Evolutionary conservation across 441 rosid species (phyloP).

Genomic region (Adansonia rubrostipa): DNA sequence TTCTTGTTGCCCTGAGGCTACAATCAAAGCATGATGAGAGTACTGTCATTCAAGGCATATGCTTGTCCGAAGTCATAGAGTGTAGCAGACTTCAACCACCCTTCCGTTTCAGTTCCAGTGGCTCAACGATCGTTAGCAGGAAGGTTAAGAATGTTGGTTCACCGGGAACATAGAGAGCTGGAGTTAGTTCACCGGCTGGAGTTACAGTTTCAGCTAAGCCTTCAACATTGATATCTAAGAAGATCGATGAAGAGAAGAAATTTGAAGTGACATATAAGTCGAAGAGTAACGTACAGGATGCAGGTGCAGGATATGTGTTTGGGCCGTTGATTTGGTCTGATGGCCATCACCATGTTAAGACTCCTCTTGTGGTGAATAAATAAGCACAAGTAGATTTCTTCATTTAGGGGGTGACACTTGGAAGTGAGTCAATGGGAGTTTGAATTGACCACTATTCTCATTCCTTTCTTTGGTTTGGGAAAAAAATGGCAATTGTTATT

Average conservation of each 20-base stretch:
- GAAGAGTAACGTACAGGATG: background rate
- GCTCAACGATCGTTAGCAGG: conserved; percentile 33
- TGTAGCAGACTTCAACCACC: conserved; percentile 62
- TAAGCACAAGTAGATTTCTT: no score
- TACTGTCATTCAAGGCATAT: conserved; percentile 32
- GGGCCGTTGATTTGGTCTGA: conserved; percentile 65
- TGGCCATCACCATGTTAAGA: conserved; percentile 50
- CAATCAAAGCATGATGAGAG: conserved; percentile 29
- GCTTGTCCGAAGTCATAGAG: conserved; percentile 44
- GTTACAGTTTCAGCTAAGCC: conserved; percentile 45
- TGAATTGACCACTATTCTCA: no score
- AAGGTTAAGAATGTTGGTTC: conserved; percentile 64
- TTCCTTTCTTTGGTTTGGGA: no score
- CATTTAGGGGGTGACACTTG: no score
- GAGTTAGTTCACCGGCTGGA: conserved; percentile 39
- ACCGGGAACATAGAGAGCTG: conserved; percentile 44
- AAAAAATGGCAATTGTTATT: background rate
- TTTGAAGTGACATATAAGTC: conserved; percentile 45
- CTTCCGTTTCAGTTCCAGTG: conserved; percentile 55
- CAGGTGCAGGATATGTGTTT: conserved; percentile 35
- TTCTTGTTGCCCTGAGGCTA: conserved; percentile 61
- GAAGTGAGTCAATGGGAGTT: no score
- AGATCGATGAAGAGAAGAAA: conserved; percentile 48
- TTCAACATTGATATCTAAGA: conserved; percentile 35
- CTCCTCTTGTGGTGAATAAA: conserved; percentile 44